Conservation (phyloP, 495 filamentous ascomycete genomes). For the Rusavskia elegans region DNA sequence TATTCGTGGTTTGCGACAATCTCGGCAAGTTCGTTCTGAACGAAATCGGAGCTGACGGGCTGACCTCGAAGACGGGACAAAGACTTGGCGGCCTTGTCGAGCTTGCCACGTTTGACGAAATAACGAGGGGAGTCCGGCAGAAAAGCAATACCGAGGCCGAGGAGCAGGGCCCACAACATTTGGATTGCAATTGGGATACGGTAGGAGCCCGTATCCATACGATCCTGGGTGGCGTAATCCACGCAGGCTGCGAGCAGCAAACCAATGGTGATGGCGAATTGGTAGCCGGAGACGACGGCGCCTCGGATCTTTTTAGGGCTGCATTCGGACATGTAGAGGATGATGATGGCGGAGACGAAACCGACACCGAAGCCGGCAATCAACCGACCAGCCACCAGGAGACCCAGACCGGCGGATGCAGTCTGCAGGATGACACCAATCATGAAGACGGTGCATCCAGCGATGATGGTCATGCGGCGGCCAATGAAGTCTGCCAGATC, state of each 20-base stretch:
- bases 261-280: conserved; percentile 30
- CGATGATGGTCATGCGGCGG: conserved; percentile 40
- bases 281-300: conserved; percentile 31
- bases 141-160: conserved; percentile 47
- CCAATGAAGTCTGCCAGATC: conserved; percentile 39
- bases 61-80: conserved; percentile 30
- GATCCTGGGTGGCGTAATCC: conserved; percentile 37
- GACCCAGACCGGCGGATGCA: conserved; percentile 24
- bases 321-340: conserved; percentile 34
- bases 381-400: conserved; percentile 54
- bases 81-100: conserved; percentile 35
- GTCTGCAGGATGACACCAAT: conserved; percentile 41
- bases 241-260: conserved; percentile 35
- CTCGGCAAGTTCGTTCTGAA: conserved; percentile 49
- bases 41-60: conserved; percentile 18
- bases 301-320: conserved; percentile 26
- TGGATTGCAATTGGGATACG: conserved; percentile 30
- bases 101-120: conserved; percentile 37
- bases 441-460: conserved; percentile 36
- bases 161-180: conserved; percentile 55
- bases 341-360: conserved; percentile 52
- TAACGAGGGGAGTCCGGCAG: conserved; percentile 51
- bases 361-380: conserved; percentile 60
- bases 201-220: conserved; percentile 12
- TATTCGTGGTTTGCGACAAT: conserved; percentile 53